phyloP scores from a whole-genome alignment of 495 filamentous ascomycete genomes.

The Aspergillus hancockii region DNA sequence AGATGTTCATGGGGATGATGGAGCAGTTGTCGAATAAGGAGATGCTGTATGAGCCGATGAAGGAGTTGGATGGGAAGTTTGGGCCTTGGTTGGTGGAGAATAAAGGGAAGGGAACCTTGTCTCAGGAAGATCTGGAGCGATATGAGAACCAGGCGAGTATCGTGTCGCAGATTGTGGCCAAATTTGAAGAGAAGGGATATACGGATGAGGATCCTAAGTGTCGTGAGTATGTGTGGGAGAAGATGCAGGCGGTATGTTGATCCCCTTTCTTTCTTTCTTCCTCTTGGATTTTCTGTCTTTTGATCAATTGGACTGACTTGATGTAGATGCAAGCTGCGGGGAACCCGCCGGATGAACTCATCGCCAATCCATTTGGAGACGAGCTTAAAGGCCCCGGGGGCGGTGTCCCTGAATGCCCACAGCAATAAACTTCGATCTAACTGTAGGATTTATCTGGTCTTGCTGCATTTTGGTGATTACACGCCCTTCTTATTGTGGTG shows the following conservation, averaged over 20 bases:
- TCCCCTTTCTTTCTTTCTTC: no score
- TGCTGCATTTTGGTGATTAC: not conserved
- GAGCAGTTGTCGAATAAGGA: conserved; percentile 97
- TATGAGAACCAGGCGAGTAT: conserved; percentile 80
- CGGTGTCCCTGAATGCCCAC: conserved; percentile 41
- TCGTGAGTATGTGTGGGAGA: conserved; percentile 90
- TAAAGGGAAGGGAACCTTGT: conserved; percentile 55
- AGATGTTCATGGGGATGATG: conserved; percentile 97
- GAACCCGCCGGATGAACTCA: conserved; percentile 83
- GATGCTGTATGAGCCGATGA: conserved; percentile 98
- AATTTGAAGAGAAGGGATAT: conserved; percentile 80
- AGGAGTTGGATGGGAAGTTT: conserved; percentile 90
- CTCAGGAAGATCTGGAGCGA: conserved; percentile 69
- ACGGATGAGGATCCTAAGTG: conserved; percentile 77
- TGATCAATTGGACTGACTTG: conserved; percentile 19
- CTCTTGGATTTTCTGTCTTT: conserved; percentile 12
- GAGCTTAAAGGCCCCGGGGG: conserved; percentile 31
- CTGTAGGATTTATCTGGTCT: not conserved
- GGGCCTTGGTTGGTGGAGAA: conserved; percentile 85
- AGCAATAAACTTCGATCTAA: conserved; percentile 30
- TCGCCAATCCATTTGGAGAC: conserved; percentile 66
- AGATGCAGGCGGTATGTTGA: conserved; percentile 94
- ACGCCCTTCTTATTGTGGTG: not conserved
- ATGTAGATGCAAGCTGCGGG: conserved; percentile 90
- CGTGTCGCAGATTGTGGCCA: conserved; percentile 83